Evolutionary conservation across 345 rosid genomes (phyloP).

Genomic region (Aegle marmelos): DNA sequence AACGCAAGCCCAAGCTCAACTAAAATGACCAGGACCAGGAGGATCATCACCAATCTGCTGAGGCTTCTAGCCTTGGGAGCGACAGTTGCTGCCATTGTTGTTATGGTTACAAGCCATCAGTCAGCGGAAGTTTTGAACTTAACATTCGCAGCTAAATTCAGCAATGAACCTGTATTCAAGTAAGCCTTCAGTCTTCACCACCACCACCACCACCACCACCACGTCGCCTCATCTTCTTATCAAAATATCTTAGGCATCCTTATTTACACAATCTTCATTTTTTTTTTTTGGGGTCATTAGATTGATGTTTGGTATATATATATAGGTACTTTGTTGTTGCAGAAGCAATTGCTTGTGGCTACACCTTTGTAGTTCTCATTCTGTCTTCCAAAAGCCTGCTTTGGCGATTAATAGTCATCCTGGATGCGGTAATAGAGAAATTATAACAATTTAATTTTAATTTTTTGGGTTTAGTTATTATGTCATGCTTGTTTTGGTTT

Average conservation of each 20-base stretch:
- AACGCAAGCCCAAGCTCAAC: neutral
- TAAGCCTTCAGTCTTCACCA: conserved; percentile 14
- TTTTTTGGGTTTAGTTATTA: neutral
- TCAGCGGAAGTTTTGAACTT: conserved; percentile 44
- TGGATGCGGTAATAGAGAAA: conserved; percentile 36
- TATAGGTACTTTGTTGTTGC: conserved; percentile 49
- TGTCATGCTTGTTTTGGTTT: neutral
- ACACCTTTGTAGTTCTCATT: conserved; percentile 28
- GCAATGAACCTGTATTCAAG: conserved; percentile 48
- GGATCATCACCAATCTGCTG: conserved; percentile 23
- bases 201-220: neutral
- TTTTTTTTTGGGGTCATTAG: neutral
- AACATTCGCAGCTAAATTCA: conserved; percentile 52
- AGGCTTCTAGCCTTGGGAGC: conserved; percentile 47
- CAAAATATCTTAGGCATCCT: neutral
- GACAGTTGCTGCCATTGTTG: conserved; percentile 29
- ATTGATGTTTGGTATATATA: neutral
- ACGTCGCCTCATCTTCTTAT: neutral
- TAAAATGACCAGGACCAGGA: conserved; percentile 16
- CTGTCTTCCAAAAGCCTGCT: conserved; percentile 24
- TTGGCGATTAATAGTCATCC: conserved; percentile 30
- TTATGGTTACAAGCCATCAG: conserved; percentile 49
- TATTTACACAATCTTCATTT: neutral
- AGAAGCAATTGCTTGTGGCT: conserved; percentile 47
- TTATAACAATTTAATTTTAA: neutral